Evolutionary conservation across 176 grass and related monocot species (phyloP).

Genomic region (Zoysia japonica): DNA sequence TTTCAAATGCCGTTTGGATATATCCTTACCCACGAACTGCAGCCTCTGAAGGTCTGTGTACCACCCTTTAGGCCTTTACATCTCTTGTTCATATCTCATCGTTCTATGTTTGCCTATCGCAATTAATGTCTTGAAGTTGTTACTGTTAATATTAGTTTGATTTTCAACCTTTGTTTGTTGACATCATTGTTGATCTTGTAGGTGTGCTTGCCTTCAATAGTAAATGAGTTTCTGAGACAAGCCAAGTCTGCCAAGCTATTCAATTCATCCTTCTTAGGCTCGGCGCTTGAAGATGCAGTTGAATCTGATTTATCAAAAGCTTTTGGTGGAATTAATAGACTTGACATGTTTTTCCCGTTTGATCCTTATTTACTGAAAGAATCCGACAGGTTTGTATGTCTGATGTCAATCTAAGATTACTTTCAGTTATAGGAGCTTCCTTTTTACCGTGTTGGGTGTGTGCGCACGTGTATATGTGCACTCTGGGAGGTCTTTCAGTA

Average conservation of each 20-base stretch:
- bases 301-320: conserved; percentile 76
- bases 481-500: too few species aligned
- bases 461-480: too few species aligned
- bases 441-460: too few species aligned
- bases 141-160: conserved; percentile 14
- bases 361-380: conserved; percentile 90
- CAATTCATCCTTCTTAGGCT: conserved; percentile 15
- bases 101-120: conserved; percentile 7
- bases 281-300: conserved; percentile 46
- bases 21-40: conserved; percentile 56
- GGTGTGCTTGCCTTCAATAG: conserved; percentile 84
- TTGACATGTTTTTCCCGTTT: conserved; percentile 96
- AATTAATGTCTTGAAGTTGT: not conserved
- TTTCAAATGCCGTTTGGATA: conserved; percentile 52
- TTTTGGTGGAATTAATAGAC: conserved; percentile 71
- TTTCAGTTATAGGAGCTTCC: not conserved
- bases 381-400: conserved; percentile 76
- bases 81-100: not conserved
- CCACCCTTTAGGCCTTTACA: not conserved
- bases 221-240: conserved; percentile 79
- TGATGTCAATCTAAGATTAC: conserved; percentile 17
- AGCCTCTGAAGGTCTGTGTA: conserved; percentile 75
- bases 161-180: conserved; percentile 13
- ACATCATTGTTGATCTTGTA: conserved; percentile 36
- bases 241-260: conserved; percentile 66